phyloP scores from a whole-genome alignment of 192 early-diverging fungal species.

The Cetraspora pellucida region DNA sequence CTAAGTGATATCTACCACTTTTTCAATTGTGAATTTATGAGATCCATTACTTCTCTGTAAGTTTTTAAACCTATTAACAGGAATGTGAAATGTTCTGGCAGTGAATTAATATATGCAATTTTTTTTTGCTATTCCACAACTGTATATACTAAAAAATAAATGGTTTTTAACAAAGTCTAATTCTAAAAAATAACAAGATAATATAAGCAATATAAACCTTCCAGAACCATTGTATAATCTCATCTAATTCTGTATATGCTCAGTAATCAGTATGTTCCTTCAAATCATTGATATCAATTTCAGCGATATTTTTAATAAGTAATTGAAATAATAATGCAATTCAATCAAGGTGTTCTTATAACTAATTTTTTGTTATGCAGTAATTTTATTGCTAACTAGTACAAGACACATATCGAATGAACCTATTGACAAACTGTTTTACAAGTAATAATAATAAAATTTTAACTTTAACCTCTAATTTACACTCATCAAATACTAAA shows the following conservation, averaged over 20 bases:
- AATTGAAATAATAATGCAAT: constrained; percentile 47
- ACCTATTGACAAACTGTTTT: neutral
- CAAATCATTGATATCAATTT: constrained; percentile 98
- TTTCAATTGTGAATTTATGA: too few species aligned
- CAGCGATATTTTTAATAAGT: constrained; percentile 93
- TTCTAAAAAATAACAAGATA: too few species aligned
- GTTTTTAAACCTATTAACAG: too few species aligned
- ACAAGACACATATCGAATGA: neutral
- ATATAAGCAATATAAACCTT: constrained; percentile 48
- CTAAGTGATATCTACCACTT: too few species aligned
- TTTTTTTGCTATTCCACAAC: too few species aligned
- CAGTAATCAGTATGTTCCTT: constrained; percentile 98
- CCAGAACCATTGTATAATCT: constrained; percentile 97
- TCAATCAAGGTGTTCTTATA: neutral
- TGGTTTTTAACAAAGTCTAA: too few species aligned
- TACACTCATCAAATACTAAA: constrained; percentile 95
- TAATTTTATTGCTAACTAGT: neutral
- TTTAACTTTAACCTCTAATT: constrained; percentile 67
- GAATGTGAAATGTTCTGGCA: too few species aligned
- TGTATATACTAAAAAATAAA: too few species aligned
- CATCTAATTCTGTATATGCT: constrained; percentile 96
- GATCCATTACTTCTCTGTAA: too few species aligned
- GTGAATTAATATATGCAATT: too few species aligned
- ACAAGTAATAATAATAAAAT: neutral
- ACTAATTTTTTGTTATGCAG: neutral